Evolutionary conservation across 768 basidiomycete genomes (phyloP).

Genomic region (Russula griseocarnosa): DNA sequence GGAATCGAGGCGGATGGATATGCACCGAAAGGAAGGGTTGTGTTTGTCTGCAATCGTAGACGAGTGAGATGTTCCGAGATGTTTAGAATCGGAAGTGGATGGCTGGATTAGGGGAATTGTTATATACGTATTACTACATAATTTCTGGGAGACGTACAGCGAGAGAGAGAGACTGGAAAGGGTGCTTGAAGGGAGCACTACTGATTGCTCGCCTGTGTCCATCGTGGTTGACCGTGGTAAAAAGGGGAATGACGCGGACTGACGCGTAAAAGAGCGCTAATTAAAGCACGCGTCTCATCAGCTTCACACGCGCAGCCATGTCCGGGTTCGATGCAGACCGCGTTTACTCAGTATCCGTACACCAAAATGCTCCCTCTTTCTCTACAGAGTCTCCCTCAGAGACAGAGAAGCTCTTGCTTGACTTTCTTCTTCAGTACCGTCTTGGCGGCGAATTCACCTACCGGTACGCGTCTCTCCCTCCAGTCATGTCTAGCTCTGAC

Average conservation of each 20-base stretch:
- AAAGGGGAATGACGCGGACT: background rate
- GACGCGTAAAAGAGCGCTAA: conserved; percentile 11
- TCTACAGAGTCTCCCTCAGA: conserved; percentile 73
- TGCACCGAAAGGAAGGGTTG: conserved; percentile 61
- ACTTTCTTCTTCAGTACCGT: conserved; percentile 86
- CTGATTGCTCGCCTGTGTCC: conserved; percentile 75
- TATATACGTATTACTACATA: background rate
- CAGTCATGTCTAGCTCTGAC: conserved; percentile 1
- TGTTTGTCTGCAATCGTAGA: conserved; percentile 66
- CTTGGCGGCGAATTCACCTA: conserved; percentile 91
- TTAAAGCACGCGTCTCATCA: conserved; percentile 1
- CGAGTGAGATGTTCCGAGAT: conserved; percentile 95
- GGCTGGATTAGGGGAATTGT: conserved; percentile 45
- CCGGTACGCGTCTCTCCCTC: conserved; percentile 47
- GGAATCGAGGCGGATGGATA: conserved; percentile 4
- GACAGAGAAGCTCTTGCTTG: conserved; percentile 71
- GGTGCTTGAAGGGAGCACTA: conserved; percentile 67
- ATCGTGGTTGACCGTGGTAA: background rate
- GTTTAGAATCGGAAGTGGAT: conserved; percentile 93
- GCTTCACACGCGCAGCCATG: conserved; percentile 43
- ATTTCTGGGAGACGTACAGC: conserved; percentile 46
- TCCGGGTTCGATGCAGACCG: conserved; percentile 84
- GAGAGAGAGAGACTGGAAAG: conserved; percentile 71
- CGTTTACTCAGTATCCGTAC: conserved; percentile 77
- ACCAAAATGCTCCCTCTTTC: conserved; percentile 53